Evolutionary conservation across 495 filamentous ascomycete genomes (phyloP), one percentile per base, ranked within the genome.

Genomic region (Podospora comata): DNA sequence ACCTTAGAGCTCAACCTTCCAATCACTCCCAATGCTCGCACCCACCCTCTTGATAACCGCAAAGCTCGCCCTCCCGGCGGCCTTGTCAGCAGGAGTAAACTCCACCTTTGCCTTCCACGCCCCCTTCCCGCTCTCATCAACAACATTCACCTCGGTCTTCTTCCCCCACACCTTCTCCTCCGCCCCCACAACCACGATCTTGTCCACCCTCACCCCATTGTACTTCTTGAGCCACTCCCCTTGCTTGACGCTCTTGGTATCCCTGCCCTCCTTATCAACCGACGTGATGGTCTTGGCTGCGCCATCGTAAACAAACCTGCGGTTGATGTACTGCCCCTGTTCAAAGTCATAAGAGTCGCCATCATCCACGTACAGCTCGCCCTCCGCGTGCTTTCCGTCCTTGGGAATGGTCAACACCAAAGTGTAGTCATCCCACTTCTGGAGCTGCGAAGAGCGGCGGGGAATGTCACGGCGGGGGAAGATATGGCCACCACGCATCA

Each of bases 401-500:
- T 88, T 87, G 71, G 86, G 81, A n/a, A 97, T 80, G 1, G 88
- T 86, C 4, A 98, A 82, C 53, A 98, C 87, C 2, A 99, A 85
- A 9, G 95, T 98, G 79, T 96, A 97, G 5, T 94, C 93, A 75
- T 99, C 95, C 80, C 87, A 96, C 72, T 86, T 89, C 96, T 98
- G 97, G 9, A 97, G 82, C 5, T 90, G 90, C 65, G 88, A 90
- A 70, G 90, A 94, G 63, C 93, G 87, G 56, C 95, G 87, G 2
- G 94, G 93, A 0, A 88, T 86, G 68, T 99, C 95, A 68, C 93
- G 91, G 58, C 95, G 90, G 18, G 93, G 90, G 75, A 99, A 88
- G 75, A 99, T 89, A 74, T 97, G 91, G 11, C 96, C 94, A 44
- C 91, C 94, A 69, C 89, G 91, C 89, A 97, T 96, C 64, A 99